A percentile compares a stretch with the other conserved stretches of the same genome.
Conservation (phyloP, 2,329 filamentous ascomycete genomes). For the Stagonosporopsis tanaceti region DNA sequence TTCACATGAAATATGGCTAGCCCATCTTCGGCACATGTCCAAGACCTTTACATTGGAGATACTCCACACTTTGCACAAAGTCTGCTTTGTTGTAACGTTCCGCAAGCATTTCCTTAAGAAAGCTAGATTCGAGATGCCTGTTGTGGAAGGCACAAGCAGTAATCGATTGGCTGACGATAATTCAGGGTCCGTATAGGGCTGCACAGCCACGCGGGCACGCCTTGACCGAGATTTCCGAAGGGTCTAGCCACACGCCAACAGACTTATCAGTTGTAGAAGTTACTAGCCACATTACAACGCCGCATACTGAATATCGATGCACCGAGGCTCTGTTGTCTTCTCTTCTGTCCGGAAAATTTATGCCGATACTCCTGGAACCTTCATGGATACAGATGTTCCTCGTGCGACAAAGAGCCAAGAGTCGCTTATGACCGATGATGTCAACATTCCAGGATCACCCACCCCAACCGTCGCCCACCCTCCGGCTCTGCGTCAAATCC, state of each 20-base stretch:
- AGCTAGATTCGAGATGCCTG: constrained; percentile 11
- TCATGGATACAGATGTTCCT: constrained; percentile 2
- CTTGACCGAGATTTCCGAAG: constrained; percentile 22
- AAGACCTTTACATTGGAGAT: constrained; percentile 2
- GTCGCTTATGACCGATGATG: constrained; percentile 30
- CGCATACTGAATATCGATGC: not conserved
- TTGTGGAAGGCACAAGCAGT: constrained; percentile 4
- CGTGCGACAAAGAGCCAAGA: constrained; percentile 14
- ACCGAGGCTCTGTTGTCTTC: constrained; percentile 3
- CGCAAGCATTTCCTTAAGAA: constrained; percentile 15
- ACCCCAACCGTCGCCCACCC: constrained; percentile 16
- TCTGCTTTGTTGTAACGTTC: constrained; percentile 22
- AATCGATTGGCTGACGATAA: constrained; percentile 7
- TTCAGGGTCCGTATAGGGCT: constrained; percentile 23
- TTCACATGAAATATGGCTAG: not conserved
- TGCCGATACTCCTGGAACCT: not conserved
- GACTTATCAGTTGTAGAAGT: constrained; percentile 11
- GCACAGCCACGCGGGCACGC: constrained; percentile 24
- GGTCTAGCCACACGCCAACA: constrained; percentile 14
- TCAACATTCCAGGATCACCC: constrained; percentile 30
- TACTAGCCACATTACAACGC: constrained; percentile 36
- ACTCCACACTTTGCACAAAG: constrained; percentile 19
- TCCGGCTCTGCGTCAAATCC: constrained; percentile 17
- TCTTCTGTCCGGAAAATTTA: not conserved
- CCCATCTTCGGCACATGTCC: not conserved